Percentiles rank a stretch among this genome's conserved stretches.
These are phyloP conservation scores for Diplocarpon rosae DNA, from an alignment of 2,329 filamentous ascomycete species.

Conservation along the genomic window DNA sequence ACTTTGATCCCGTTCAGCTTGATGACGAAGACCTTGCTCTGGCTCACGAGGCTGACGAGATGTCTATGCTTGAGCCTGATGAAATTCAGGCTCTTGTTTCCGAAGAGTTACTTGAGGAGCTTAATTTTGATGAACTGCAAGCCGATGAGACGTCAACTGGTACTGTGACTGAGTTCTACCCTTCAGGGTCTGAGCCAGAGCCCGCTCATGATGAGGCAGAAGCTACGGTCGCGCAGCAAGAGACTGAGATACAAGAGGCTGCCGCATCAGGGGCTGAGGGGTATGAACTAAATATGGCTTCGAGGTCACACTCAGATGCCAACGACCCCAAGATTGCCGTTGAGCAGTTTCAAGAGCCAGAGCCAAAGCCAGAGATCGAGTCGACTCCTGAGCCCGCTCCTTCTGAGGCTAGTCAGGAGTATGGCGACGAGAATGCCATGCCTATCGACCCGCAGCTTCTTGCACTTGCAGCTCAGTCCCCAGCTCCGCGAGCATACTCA, in stretches of 20 bases:
- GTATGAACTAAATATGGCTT: no score
- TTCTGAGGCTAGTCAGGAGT: slow-evolving; percentile 54
- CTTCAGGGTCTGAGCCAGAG: neutral
- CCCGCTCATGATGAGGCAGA: no score
- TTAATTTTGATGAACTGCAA: neutral
- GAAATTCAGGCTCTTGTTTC: slow-evolving; percentile 12
- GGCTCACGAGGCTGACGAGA: slow-evolving; percentile 46
- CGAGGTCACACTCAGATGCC: neutral
- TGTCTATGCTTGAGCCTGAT: slow-evolving; percentile 41
- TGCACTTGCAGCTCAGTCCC: slow-evolving; percentile 32
- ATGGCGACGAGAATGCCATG: slow-evolving; percentile 54
- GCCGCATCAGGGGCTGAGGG: no score
- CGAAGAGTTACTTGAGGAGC: slow-evolving; percentile 7
- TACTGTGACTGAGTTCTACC: neutral
- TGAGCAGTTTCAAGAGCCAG: slow-evolving; percentile 5
- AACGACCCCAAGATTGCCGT: neutral
- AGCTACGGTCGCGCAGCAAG: no score
- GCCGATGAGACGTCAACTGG: neutral
- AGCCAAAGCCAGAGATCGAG: slow-evolving; percentile 2
- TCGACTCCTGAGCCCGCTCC: slow-evolving; percentile 33
- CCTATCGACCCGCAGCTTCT: slow-evolving; percentile 43
- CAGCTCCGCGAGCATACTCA: slow-evolving; percentile 27
- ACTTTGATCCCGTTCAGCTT: slow-evolving; percentile 38
- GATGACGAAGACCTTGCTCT: slow-evolving; percentile 46
- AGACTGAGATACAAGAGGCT: no score